Evolutionary conservation across 441 rosid species (phyloP).

Genomic region (Adansonia rubrostipa): DNA sequence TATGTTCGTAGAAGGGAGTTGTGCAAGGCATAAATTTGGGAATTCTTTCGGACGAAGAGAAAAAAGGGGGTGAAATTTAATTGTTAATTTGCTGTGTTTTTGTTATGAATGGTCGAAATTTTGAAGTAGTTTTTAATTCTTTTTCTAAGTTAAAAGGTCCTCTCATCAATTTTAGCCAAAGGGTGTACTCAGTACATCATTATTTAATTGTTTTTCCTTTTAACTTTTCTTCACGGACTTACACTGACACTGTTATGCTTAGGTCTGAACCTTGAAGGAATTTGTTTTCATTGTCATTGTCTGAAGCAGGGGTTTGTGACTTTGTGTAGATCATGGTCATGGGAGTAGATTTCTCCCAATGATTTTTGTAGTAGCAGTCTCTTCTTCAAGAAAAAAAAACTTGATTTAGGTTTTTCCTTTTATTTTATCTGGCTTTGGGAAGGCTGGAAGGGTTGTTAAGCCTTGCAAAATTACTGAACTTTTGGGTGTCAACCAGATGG

Average conservation of each 20-base stretch:
- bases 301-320: conserved; percentile 39
- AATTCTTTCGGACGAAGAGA: background rate
- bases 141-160: background rate
- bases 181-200: background rate
- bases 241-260: conserved; percentile 42
- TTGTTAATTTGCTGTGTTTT: background rate
- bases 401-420: conserved; percentile 4
- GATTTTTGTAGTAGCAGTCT: conserved; percentile 19
- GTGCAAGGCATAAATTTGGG: background rate
- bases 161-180: background rate
- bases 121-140: background rate
- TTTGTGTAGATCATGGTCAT: conserved; percentile 23
- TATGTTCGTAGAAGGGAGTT: background rate
- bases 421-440: background rate
- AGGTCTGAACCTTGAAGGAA: conserved; percentile 40
- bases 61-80: background rate
- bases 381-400: conserved; percentile 3
- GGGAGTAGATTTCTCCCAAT: conserved; percentile 28
- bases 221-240: conserved; percentile 31
- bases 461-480: conserved; percentile 11
- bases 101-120: background rate
- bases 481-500: conserved; percentile 1
- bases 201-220: background rate
- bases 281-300: conserved; percentile 38
- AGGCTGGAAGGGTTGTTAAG: background rate